Percentiles rank a stretch among this genome's conserved stretches.
Conservation (phyloP, 2,329 filamentous ascomycete genomes). For the Penicillium griseofulvum region DNA sequence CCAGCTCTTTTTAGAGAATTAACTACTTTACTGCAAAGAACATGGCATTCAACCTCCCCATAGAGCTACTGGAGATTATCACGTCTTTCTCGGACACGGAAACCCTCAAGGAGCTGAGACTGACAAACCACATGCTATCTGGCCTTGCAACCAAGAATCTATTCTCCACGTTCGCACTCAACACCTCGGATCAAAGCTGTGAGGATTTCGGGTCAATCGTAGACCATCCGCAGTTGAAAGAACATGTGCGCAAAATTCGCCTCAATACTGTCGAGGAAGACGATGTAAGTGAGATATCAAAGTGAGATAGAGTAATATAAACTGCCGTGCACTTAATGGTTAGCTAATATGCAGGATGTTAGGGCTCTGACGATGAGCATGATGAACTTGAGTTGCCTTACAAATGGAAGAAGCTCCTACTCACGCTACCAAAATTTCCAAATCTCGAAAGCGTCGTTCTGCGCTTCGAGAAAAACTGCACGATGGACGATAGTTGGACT, state of each 20-base stretch:
- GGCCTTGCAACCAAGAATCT: background rate
- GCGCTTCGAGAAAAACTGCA: background rate
- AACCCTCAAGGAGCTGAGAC: background rate
- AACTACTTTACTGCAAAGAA: background rate
- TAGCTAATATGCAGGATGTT: background rate
- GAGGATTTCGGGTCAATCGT: background rate
- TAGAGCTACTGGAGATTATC: background rate
- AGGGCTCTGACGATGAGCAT: background rate
- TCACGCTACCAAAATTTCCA: background rate
- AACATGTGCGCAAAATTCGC: background rate
- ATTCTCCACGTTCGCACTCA: background rate
- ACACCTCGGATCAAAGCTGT: background rate
- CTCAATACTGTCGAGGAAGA: background rate
- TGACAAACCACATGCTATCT: background rate
- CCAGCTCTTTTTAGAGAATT: background rate
- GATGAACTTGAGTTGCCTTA: background rate
- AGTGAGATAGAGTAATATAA: background rate
- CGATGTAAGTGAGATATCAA: background rate
- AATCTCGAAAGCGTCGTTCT: background rate
- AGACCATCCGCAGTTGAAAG: background rate
- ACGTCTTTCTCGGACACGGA: background rate
- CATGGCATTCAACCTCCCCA: background rate
- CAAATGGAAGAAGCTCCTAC: background rate
- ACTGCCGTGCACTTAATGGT: background rate
- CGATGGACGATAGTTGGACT: too few relatives aligned